A percentile compares a stretch with the other conserved stretches of the same genome.
Evolutionary conservation across 177 flowering plant species (phyloP).

Genomic region (Vitis hybrid): DNA sequence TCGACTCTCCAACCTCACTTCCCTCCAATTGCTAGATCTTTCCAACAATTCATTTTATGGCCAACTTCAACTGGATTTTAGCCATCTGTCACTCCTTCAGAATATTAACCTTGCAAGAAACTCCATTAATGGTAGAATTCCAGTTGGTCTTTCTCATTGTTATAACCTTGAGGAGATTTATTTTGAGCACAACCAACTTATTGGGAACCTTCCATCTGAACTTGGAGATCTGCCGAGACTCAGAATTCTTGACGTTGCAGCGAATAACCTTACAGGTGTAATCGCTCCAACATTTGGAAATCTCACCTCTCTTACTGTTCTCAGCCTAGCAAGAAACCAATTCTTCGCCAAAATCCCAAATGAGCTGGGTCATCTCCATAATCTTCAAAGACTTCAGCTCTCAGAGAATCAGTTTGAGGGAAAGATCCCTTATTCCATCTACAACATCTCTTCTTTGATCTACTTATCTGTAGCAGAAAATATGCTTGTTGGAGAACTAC

Average conservation of each 20-base stretch:
- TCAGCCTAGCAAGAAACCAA: not conserved
- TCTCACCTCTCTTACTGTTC: constrained; percentile 12
- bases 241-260: not conserved
- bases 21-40: constrained; percentile 9
- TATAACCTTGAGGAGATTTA: not conserved
- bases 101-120: not conserved
- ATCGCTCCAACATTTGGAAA: constrained; percentile 14
- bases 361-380: constrained; percentile 9
- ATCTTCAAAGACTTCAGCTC: constrained; percentile 8
- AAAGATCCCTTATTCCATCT: constrained; percentile 17
- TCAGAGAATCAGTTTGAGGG: constrained; percentile 15
- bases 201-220: not conserved
- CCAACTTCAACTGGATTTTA: not conserved
- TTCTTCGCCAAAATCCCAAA: constrained; percentile 6
- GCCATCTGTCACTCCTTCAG: constrained; percentile 1
- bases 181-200: too few relatives aligned
- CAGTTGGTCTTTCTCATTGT: not conserved
- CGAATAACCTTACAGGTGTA: constrained; percentile 15
- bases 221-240: constrained; percentile 2
- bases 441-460: constrained; percentile 19
- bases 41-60: constrained; percentile 11
- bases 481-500: too few relatives aligned
- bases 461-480: constrained; percentile 4
- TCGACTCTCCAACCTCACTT: not conserved
- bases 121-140: not conserved